Conservation (phyloP, 495 filamentous ascomycete genomes). For the Cercophora newfieldiana region DNA sequence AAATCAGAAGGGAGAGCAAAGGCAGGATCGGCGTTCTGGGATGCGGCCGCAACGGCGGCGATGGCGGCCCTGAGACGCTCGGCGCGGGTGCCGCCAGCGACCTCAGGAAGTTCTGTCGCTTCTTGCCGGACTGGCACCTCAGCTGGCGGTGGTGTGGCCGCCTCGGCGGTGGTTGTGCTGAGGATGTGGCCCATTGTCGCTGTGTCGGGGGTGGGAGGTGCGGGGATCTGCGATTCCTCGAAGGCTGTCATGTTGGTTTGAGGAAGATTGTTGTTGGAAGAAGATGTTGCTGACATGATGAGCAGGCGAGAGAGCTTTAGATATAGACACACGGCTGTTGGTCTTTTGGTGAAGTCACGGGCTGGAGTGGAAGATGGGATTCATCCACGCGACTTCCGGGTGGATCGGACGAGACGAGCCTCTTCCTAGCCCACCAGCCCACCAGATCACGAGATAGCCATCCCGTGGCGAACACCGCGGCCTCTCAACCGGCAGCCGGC, state of each 20-base stretch:
- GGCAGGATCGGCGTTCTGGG: not conserved
- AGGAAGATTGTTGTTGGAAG: not conserved
- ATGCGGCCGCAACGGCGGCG: not conserved
- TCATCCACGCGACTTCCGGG: not conserved
- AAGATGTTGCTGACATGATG: not conserved
- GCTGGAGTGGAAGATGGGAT: not conserved
- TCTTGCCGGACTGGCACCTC: not conserved
- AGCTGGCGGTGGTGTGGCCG: not conserved
- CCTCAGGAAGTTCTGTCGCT: conserved; percentile 2
- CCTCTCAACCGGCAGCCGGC: not conserved
- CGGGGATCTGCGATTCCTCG: not conserved
- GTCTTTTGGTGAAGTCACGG: not conserved
- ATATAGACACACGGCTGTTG: not conserved
- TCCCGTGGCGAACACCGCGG: not conserved
- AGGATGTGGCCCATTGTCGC: not conserved
- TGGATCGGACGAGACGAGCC: too few relatives aligned
- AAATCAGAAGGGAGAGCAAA: not conserved
- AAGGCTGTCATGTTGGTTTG: conserved; percentile 6
- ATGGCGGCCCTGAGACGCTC: not conserved
- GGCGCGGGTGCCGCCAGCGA: not conserved
- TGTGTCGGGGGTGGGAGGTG: not conserved
- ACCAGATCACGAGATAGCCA: not conserved
- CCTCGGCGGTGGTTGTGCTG: not conserved
- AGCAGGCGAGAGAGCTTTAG: not conserved
- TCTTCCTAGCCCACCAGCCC: not conserved